phyloP scores from a whole-genome alignment of 1,284 basidiomycete species.

The Paramarasmius palmivorus region DNA sequence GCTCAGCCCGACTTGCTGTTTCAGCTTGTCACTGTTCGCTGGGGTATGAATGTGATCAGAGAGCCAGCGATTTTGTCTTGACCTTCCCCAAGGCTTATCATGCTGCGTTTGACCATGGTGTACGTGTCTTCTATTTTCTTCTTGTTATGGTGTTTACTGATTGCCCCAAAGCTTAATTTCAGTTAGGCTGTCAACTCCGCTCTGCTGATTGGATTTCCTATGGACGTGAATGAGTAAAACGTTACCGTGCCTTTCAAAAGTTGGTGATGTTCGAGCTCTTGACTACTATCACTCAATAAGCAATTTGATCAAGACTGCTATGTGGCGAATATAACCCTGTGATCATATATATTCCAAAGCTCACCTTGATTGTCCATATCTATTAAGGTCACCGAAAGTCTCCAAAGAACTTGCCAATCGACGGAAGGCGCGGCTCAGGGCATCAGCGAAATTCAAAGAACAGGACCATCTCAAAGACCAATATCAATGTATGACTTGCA shows the following conservation, averaged over 20 bases:
- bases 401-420: constrained; percentile 81
- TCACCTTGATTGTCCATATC: constrained; percentile 19
- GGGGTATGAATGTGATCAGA: constrained; percentile 95
- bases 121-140: constrained; percentile 44
- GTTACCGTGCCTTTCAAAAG: constrained; percentile 89
- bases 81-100: constrained; percentile 99
- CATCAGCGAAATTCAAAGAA: constrained; percentile 69
- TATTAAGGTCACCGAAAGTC: constrained; percentile 78
- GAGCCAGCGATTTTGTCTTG: constrained; percentile 96
- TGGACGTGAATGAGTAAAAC: constrained; percentile 85
- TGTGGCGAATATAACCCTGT: constrained; percentile 71
- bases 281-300: constrained; percentile 93
- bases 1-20: constrained; percentile 96
- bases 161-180: constrained; percentile 79
- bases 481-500: constrained; percentile 94
- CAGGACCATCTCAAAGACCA: constrained; percentile 88
- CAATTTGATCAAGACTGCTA: constrained; percentile 89
- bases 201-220: constrained; percentile 90
- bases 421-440: constrained; percentile 55
- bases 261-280: constrained; percentile 96
- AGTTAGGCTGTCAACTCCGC: constrained; percentile 99
- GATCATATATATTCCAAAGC: constrained; percentile 14
- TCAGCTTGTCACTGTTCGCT: constrained; percentile 96
- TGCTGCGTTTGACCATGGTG: constrained; percentile 97
- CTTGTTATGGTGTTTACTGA: constrained; percentile 16